Evolutionary conservation across 2,329 filamentous ascomycete species (phyloP), one percentile per base, ranked within the genome.

Genomic region (Fusarium sublunatum): DNA sequence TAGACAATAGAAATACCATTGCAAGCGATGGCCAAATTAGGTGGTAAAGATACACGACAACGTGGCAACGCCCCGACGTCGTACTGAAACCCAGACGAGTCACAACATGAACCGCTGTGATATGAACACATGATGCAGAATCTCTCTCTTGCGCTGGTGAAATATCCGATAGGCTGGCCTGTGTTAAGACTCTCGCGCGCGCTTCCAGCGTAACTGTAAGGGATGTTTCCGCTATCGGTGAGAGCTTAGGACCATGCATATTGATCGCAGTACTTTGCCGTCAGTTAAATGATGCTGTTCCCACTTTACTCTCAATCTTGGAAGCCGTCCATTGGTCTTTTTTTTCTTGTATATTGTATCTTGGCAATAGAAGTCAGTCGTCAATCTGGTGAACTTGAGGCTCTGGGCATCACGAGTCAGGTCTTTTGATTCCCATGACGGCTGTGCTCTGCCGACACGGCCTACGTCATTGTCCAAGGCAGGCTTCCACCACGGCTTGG

Each of bases 381-480:
- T 19, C 19, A 19, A 19, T 19, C 19, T 19, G 19, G 19, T 19
- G 19, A 19, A 19, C 19, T 19, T 19, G 19, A 19, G 19, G 19
- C 19, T 19, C 42, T 19, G 34, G 11, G 12, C 29, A 12, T 40
- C 38, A 39, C 34, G 31, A 49, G 12, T 42, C 13, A 7, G 32
- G 25, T 29, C 29, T 55, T 29, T 53, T 64, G 32, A 39, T 12
- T 25, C 29, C 7, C 43, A 36, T 45, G 25, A 51, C 34, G 34
- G 53, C 29, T 31, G 29, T 52, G 50, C 29, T 54, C 38, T 42
- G 48, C 57, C 56, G 49, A 55, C 56, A 42, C 41, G 56, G 56
- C 43, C 49, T 61, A 61, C 58, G 58, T 61, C 52, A 58, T 61
- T 44, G 56, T 40, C 24, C 22, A 46, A 53, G 35, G 44, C 29